These are phyloP conservation scores for Calycina marina DNA, from an alignment of 2,329 filamentous ascomycete genomes.

Conservation along the genomic window DNA sequence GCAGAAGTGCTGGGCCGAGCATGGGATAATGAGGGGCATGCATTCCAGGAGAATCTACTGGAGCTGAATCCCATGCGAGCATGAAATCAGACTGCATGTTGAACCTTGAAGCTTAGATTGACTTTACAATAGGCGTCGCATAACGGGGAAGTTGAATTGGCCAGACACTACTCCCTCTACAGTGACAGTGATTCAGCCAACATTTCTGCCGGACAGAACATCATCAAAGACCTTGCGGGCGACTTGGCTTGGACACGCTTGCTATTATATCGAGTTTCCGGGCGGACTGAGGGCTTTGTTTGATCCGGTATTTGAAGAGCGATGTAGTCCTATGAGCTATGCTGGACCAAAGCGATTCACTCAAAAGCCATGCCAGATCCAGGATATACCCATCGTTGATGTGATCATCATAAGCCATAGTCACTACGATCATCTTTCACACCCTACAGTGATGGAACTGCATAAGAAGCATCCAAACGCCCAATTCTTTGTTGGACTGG, in stretches of 20 bases:
- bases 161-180: slow-evolving; percentile 49
- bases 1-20: too few species aligned
- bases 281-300: slow-evolving; percentile 77
- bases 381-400: slow-evolving; percentile 64
- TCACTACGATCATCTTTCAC: slow-evolving; percentile 85
- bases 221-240: slow-evolving; percentile 50
- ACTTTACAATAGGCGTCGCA: neutral
- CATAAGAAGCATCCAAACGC: slow-evolving; percentile 57
- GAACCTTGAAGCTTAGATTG: slow-evolving; percentile 8
- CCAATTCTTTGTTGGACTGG: slow-evolving; percentile 79
- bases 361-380: slow-evolving; percentile 57
- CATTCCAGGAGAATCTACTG: neutral
- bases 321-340: slow-evolving; percentile 63
- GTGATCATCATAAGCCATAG: slow-evolving; percentile 40
- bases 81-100: too few species aligned
- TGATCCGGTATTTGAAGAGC: slow-evolving; percentile 82
- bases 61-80: neutral
- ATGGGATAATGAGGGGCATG: too few species aligned
- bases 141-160: slow-evolving; percentile 13
- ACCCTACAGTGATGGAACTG: slow-evolving; percentile 59
- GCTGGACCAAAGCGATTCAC: slow-evolving; percentile 68
- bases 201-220: slow-evolving; percentile 39
- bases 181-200: slow-evolving; percentile 41
- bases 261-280: slow-evolving; percentile 85
- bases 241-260: slow-evolving; percentile 92